Base-by-base conservation (phyloP, 2,329 filamentous ascomycete species). In the Diaporthe sp. region DNA sequence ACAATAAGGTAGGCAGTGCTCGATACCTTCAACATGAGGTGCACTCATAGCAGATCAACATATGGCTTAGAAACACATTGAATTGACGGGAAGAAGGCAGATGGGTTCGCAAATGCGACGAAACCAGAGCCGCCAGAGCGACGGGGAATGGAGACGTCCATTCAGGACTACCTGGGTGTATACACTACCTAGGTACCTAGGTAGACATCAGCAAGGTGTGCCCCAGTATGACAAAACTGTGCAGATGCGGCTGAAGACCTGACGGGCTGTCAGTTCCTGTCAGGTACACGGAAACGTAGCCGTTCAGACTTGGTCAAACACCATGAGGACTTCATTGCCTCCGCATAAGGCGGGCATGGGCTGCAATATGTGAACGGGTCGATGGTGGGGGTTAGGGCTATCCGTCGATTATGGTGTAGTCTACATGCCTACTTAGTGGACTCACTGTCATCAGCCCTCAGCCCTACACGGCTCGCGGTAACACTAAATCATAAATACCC, bases 341-440 rank as follows among this genome's bases (percentile, higher is more conserved):
- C 17, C 44, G 15, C n/a, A 28, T 53, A 19, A 7, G 17, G 6
- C 15, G 28, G 28, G 31, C 28, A 7, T 28, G 12, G n/a, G 28
- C 22, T 10, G 17, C 9, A 34, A 10, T 34, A 58, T 34, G 31
- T 10, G 28, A 19, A 22, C 15, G 34, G n/a, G 10, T 53, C 12
- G n/a, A 28, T 53, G n/a, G 25, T 31, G 13, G 17, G 58, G 44
- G 60, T 44, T 73, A 68, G 58, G 68, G 58, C 25, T 55, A 25
- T 13, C n/a, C 37, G 10, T 39, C 10, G 25, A 13, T 6, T 51
- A 19, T 51, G 17, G 42, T 12, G 49, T 3, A 49, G 19, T 4
- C 46, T 22, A 25, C 49, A 13, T 28, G 15, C 15, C 17, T 44
- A 44, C 13, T 4, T 19, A 44, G 42, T 34, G 34, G 34, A 34